Evolutionary conservation across 352 stramenopile genomes (phyloP).

Genomic region (Phytophthora colocasiae): DNA sequence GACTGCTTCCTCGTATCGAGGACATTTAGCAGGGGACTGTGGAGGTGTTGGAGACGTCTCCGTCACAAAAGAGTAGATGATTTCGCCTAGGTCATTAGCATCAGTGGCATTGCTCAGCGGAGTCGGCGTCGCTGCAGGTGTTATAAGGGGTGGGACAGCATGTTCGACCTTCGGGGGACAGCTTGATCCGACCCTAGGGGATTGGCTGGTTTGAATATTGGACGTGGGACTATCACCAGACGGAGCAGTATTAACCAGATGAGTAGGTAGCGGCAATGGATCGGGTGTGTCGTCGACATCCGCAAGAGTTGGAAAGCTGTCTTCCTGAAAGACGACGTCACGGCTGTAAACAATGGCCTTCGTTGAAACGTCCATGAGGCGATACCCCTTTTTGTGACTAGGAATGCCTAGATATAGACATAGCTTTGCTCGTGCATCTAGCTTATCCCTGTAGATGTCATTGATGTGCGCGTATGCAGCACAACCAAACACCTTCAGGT

Average conservation of each 20-base stretch:
- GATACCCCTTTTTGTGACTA: not conserved
- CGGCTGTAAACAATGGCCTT: constrained; percentile 12
- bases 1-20: no score
- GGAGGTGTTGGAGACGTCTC: no score
- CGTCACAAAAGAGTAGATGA: no score
- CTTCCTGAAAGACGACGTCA: constrained; percentile 4
- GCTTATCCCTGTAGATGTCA: not conserved
- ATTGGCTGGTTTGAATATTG: no score
- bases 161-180: no score
- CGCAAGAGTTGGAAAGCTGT: not conserved
- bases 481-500: constrained; percentile 7
- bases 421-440: constrained; percentile 1
- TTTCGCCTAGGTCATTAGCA: no score
- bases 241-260: not conserved
- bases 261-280: not conserved
- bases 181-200: no score
- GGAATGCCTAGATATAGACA: constrained; percentile 14
- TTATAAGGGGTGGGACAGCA: no score
- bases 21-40: no score
- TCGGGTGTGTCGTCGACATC: not conserved
- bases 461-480: not conserved
- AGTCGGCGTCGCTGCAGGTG: no score
- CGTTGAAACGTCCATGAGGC: not conserved
- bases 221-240: no score
- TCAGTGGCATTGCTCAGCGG: no score